A percentile compares a stretch with the other conserved stretches of the same genome.
phyloP scores from a whole-genome alignment of 108 stramenopile species.

The Fragilaria crotonensis region DNA sequence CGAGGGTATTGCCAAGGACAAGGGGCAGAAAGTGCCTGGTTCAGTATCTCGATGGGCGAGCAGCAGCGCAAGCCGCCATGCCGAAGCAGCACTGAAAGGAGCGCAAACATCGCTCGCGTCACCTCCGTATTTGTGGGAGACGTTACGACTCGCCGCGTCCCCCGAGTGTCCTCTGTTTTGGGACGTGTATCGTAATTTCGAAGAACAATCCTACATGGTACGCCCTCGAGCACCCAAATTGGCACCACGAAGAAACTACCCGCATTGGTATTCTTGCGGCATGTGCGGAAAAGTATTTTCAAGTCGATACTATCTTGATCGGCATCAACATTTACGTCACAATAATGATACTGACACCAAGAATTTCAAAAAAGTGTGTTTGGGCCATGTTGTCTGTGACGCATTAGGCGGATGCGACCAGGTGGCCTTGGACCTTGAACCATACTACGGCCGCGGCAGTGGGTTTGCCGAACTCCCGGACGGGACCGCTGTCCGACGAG shows the following conservation, averaged over 20 bases:
- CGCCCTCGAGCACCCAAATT: background rate
- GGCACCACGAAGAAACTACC: background rate
- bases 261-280: background rate
- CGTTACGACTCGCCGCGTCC: background rate
- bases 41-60: no score
- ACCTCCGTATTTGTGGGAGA: background rate
- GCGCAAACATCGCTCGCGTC: background rate
- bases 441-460: slow-evolving; percentile 4
- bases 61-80: background rate
- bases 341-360: background rate
- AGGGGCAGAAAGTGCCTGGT: background rate
- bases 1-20: no score
- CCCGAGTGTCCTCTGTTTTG: background rate
- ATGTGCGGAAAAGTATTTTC: background rate
- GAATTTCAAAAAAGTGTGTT: background rate
- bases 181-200: background rate
- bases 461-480: background rate
- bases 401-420: slow-evolving; percentile 2
- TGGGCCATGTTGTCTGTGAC: background rate
- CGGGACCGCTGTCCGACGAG: background rate
- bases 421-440: slow-evolving; percentile 1
- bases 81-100: background rate
- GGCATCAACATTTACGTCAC: background rate
- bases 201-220: background rate
- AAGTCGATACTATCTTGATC: background rate